These are phyloP conservation scores for Claviceps digitariae DNA, from an alignment of 2,329 filamentous ascomycete species.

Conservation along the genomic window DNA sequence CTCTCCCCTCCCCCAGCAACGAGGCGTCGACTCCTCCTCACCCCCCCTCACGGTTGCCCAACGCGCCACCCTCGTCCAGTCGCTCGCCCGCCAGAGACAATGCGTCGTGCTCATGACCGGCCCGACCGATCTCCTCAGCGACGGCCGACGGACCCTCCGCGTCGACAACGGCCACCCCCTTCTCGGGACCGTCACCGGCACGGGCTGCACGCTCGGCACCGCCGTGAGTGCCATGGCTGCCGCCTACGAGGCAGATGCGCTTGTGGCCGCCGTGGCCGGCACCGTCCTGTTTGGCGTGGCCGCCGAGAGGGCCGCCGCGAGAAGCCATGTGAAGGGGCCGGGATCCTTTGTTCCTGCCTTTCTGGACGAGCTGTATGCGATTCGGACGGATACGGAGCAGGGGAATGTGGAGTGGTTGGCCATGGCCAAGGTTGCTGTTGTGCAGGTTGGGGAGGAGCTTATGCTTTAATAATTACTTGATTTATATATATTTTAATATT, in stretches of 20 bases:
- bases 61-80: slow-evolving; percentile 48
- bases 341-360: slow-evolving; percentile 80
- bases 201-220: slow-evolving; percentile 76
- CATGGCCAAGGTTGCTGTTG: slow-evolving; percentile 32
- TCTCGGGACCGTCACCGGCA: slow-evolving; percentile 60
- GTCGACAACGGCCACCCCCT: slow-evolving; percentile 65
- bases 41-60: slow-evolving; percentile 37
- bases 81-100: slow-evolving; percentile 55
- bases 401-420: slow-evolving; percentile 39
- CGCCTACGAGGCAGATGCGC: slow-evolving; percentile 44
- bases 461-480: too few species aligned
- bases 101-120: slow-evolving; percentile 77
- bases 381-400: slow-evolving; percentile 33
- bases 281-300: slow-evolving; percentile 64
- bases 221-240: slow-evolving; percentile 64
- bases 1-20: slow-evolving; percentile 50
- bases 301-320: slow-evolving; percentile 55
- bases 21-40: slow-evolving; percentile 70
- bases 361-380: slow-evolving; percentile 52
- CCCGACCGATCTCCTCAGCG: slow-evolving; percentile 59
- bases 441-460: slow-evolving; percentile 17
- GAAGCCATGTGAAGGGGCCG: slow-evolving; percentile 56
- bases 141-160: slow-evolving; percentile 53
- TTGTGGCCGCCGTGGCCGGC: slow-evolving; percentile 61
- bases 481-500: too few species aligned